These are phyloP conservation scores for Geotrichum bryndzae DNA, from an alignment of 1,139 yeast species.

Conservation along the genomic window DNA sequence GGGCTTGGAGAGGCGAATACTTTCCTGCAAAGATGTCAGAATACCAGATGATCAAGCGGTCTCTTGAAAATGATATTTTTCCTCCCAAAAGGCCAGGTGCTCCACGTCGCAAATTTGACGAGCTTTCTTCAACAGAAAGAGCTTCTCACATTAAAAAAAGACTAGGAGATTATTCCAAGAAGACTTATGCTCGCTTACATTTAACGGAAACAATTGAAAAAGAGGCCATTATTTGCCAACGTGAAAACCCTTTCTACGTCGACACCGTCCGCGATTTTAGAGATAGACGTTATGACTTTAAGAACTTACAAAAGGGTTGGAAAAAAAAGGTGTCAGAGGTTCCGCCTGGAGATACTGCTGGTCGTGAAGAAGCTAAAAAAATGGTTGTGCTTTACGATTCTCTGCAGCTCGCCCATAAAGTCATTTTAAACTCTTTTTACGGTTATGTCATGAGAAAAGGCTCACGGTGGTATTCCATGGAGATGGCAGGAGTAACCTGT, in stretches of 20 bases:
- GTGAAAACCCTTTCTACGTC: conserved; percentile 96
- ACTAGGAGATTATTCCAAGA: conserved; percentile 76
- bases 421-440: conserved; percentile 90
- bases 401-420: conserved; percentile 92
- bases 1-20: conserved; percentile 99
- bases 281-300: conserved; percentile 94
- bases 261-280: conserved; percentile 91
- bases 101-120: conserved; percentile 53
- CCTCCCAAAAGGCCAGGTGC: conserved; percentile 46
- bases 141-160: conserved; percentile 70
- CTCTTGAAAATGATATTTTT: conserved; percentile 72
- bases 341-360: conserved; percentile 49
- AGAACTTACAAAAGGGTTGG: conserved; percentile 92
- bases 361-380: conserved; percentile 78
- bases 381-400: conserved; percentile 94
- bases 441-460: conserved; percentile 99
- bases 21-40: conserved; percentile 90
- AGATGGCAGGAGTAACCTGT: conserved; percentile 99
- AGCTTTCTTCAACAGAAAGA: conserved; percentile 71
- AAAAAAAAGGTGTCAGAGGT: conserved; percentile 67
- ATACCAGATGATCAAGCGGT: conserved; percentile 81
- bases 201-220: conserved; percentile 79
- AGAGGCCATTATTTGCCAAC: conserved; percentile 92
- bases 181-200: conserved; percentile 75
- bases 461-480: conserved; percentile 98